Base-by-base conservation (phyloP, 2,329 filamentous ascomycete genomes). In the Pseudopyrenochaeta lycopersici region DNA sequence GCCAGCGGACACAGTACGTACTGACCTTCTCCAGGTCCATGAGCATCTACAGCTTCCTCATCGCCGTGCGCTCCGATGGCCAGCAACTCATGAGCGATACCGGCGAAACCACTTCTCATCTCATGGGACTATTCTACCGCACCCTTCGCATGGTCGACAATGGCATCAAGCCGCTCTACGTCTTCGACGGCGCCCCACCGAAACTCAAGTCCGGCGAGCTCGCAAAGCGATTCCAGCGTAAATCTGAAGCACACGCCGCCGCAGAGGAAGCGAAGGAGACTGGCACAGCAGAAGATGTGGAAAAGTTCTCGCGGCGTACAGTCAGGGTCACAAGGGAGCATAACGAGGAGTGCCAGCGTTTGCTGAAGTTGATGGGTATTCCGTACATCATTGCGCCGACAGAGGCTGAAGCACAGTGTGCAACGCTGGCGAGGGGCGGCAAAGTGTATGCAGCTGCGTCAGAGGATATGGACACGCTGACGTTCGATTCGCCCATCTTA, bases 101-200 rank as follows among this genome's bases (percentile, higher is more conserved):
- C 46, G 95, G 95, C 70, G 92, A 98, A 77, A 99, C 95, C 1
- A 99, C 95, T 1, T 99, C 95, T 15, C 95, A 99, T 76, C 82
- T 99, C 14, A 98, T 99, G 93, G 95, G 95, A 72, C 94, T 99
- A 88, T 99, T 99, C 82, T 99, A 99, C 82, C 93, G 95, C 67
- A 99, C 95, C 2, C 84, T 99, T 6, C 92, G 95, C 67, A 98
- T 99, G 81, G 91, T 98, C 70, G 95, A 99, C 79, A 98, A 97
- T 69, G 95, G 95, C 52, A 98, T 99, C 81, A 99, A 99, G 76
- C 95, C 95, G 1, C 85, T 99, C 64, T 99, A 97, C 77, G 94
- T 99, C 52, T 99, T 99, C 75, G 95, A 99, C 68, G 95, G 95
- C 53, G 92, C 93, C 9, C 95, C 95, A 15, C 95, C 95, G 0